Evolutionary conservation across 2,329 filamentous ascomycete species (phyloP).

Genomic region (Atkinsonella texensis): DNA sequence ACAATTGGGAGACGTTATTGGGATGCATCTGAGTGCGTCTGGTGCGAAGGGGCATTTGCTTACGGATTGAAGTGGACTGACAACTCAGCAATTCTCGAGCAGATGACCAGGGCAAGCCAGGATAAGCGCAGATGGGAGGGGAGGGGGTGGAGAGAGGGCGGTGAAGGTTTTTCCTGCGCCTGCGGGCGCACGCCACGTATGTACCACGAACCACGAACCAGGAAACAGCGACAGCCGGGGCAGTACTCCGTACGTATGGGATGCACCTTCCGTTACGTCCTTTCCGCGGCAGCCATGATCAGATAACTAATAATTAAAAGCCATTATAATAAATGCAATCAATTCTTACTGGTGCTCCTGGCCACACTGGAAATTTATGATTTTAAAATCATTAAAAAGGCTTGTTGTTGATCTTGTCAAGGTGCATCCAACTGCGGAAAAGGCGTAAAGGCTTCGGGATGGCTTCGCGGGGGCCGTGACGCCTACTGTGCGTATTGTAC

Average conservation of each 20-base stretch:
- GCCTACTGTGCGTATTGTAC: background rate
- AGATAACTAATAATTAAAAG: background rate
- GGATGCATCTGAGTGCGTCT: constrained; percentile 2
- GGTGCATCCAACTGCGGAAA: background rate
- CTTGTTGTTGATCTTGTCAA: background rate
- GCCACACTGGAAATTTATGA: background rate
- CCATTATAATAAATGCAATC: too few species aligned
- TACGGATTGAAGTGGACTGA: constrained; percentile 14
- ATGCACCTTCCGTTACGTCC: background rate
- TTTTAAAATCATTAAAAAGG: background rate
- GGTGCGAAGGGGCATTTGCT: constrained; percentile 3
- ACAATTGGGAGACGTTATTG: background rate
- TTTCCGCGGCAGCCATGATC: background rate
- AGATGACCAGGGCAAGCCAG: constrained; percentile 21
- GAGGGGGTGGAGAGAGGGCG: background rate
- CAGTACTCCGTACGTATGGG: background rate
- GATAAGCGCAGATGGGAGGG: constrained; percentile 6
- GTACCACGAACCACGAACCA: background rate
- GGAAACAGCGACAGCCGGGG: background rate
- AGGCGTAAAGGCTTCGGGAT: too few species aligned
- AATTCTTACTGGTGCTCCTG: background rate
- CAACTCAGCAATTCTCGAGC: constrained; percentile 24
- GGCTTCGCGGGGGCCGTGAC: background rate
- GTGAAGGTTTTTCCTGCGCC: background rate
- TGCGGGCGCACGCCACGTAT: background rate